These are phyloP conservation scores for Dunaliella salina DNA, from an alignment of 163 green algal genomes.

Conservation along the genomic window DNA sequence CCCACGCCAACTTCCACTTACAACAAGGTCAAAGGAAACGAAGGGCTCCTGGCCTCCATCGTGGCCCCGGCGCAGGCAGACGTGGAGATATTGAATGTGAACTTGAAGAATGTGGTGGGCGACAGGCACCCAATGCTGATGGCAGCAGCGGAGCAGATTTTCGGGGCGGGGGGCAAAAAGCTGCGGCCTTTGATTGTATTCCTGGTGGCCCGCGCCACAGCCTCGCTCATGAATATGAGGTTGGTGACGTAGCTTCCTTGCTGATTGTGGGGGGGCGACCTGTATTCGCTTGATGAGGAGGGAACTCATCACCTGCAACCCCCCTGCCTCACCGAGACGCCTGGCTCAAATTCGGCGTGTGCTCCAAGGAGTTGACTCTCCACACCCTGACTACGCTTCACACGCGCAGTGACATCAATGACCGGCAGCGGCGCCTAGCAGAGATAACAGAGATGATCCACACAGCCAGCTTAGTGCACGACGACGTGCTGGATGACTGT, in stretches of 20 bases:
- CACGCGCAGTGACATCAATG: slow-evolving; percentile 71
- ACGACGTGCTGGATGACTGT: slow-evolving; percentile 97
- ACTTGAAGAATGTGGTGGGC: slow-evolving; percentile 84
- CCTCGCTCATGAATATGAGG: slow-evolving; percentile 52
- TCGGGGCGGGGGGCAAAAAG: slow-evolving; percentile 93
- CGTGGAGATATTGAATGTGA: slow-evolving; percentile 77
- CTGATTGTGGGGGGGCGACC: too few species aligned
- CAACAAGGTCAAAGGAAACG: not conserved
- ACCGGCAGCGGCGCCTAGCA: slow-evolving; percentile 82
- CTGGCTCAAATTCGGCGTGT: too few species aligned
- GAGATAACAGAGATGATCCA: slow-evolving; percentile 99
- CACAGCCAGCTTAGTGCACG: slow-evolving; percentile 94
- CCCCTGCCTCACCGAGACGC: too few species aligned
- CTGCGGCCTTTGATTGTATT: slow-evolving; percentile 88
- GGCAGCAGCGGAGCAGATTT: slow-evolving; percentile 95
- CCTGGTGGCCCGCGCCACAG: slow-evolving; percentile 81
- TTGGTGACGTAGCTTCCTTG: slow-evolving; percentile 11
- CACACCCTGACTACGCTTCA: not conserved
- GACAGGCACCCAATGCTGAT: slow-evolving; percentile 88
- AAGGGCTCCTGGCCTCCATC: slow-evolving; percentile 41
- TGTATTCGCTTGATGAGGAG: too few species aligned
- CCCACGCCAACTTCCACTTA: not conserved
- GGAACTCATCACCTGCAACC: too few species aligned
- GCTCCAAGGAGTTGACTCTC: too few species aligned
- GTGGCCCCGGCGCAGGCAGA: slow-evolving; percentile 64